Evolutionary conservation across 306 rosid species (phyloP), one percentile per base, ranked within the genome.

Genomic region (Acmispon strigosus): DNA sequence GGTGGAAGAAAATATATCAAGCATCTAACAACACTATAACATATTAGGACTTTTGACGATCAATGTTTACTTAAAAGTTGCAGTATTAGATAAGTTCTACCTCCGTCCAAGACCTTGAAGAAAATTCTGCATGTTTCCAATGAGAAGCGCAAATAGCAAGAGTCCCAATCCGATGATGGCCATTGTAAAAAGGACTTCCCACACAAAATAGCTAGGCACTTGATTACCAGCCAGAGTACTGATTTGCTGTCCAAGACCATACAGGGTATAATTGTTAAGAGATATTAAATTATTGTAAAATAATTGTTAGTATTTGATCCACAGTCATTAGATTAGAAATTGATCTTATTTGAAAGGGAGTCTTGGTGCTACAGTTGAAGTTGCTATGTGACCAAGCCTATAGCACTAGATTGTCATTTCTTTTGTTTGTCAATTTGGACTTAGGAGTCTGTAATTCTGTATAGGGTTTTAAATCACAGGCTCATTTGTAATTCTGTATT

Each of bases 121-220:
- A 75, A 88, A 88, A 80, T 88, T 88, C 78, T 90, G 96, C 83
- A 90, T 86, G 60, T 90, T 83, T 63, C 96, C 95, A 57, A 90
- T 88, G 67, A 90, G 90, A 70, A 88, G 81, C 57, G 96, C 96
- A 27, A 88, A 88, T 58, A 88, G 95, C 82, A 90, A 81, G 65
- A 90, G 92, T 32, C 96, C 96, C 37, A 83, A 71, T 57, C 89
- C 90, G 47, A 86, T 74, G 55, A 84, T 86, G 62, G 44, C 86
- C 90, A 90, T 86, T 19, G 92, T 84, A 42, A 90, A 90, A 48
- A 86, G 69, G 73, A 86, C 90, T 80, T 90, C 96, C 91, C 91
- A 34, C n/a, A 76, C 76, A 80, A 77, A 88, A 71, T 79, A 81
- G 85, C 95, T 88, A 22, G 96, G 96, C 29, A 0, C 4, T 77